These are phyloP conservation scores for Globisporangium carolinianum DNA, from an alignment of 352 stramenopile genomes.

Conservation along the genomic window DNA sequence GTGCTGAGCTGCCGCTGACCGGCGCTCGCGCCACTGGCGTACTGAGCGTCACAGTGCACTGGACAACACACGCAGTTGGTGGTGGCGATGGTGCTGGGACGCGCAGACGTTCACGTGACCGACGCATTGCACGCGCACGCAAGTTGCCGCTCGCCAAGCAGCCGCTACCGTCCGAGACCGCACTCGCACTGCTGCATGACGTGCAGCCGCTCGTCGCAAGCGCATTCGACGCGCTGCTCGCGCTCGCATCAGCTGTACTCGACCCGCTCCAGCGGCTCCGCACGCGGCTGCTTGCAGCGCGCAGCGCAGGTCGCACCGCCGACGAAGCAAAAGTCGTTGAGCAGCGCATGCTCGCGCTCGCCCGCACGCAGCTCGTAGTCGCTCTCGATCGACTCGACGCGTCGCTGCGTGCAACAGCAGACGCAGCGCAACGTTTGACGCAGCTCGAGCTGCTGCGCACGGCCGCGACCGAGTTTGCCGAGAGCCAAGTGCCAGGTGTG, in stretches of 20 bases:
- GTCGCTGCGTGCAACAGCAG: neutral
- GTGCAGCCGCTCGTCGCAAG: constrained; percentile 16
- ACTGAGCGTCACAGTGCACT: constrained; percentile 51
- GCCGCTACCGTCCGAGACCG: constrained; percentile 15
- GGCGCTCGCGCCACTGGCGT: constrained; percentile 27
- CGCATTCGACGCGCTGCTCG: constrained; percentile 17
- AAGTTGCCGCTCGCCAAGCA: constrained; percentile 20
- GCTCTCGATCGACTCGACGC: constrained; percentile 6
- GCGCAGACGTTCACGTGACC: neutral
- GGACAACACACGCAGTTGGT: constrained; percentile 7
- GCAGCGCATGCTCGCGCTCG: constrained; percentile 31
- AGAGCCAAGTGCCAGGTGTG: constrained; percentile 12
- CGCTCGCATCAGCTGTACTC: constrained; percentile 21
- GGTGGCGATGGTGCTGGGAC: too few relatives aligned
- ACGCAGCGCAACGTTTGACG: constrained; percentile 1
- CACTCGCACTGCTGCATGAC: constrained; percentile 9
- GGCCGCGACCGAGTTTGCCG: constrained; percentile 16
- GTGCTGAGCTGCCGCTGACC: constrained; percentile 23
- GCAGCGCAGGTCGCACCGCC: constrained; percentile 39
- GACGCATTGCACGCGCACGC: constrained; percentile 2
- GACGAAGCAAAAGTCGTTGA: constrained; percentile 74
- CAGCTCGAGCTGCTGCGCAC: neutral
- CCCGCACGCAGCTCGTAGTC: constrained; percentile 17
- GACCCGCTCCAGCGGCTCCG: constrained; percentile 47
- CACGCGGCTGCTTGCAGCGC: constrained; percentile 34